Evolutionary conservation across 2,329 filamentous ascomycete genomes (phyloP), one percentile per base, ranked within the genome.

Genomic region (Fusarium denticulatum): DNA sequence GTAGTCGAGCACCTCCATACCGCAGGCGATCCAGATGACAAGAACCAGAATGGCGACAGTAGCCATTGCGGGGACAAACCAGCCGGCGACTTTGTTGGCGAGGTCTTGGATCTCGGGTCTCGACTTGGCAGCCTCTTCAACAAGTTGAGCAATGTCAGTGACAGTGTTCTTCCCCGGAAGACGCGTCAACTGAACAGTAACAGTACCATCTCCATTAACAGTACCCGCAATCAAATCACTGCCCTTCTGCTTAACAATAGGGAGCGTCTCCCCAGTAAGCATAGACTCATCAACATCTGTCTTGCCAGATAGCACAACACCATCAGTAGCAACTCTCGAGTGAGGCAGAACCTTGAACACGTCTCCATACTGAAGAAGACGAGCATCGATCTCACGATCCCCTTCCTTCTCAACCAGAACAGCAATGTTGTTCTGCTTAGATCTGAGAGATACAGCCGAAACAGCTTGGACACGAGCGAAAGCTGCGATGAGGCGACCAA

Each of bases 221-320:
- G 63, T 68, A 1, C 65, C 65, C 2, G 65, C 65, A 7, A 68
- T 67, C 18, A 68, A 24, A 3, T 34, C n/a, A n/a, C 55, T 49
- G 0, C 65, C 65, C 42, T 68, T 67, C 5, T 61, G 26, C 22
- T 68, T 68, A 0, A 67, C 24, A 3, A 67, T 53, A 8, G 65
- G 65, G 0, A 67, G 52, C 4, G 62, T 40, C 15, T 67, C 64
- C 0, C 64, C 64, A 0, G 64, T 67, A 14, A 92, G 79, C 87
- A 91, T 91, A 0, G 89, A 91, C 76, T 92, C 90, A 64, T 93
- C 87, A 2, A 92, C 84, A 61, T 91, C 89, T 11, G 85, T 88
- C 1, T 80, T 81, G 0, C 91, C 90, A 18, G 77, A 80, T 0
- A 87, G 67, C 5, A 92, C 85, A 0, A 83, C 81, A 0, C 89